Percentiles rank a stretch among this genome's conserved stretches.
Conservation (phyloP, 306 rosid species). For the Prunus armeniaca region DNA sequence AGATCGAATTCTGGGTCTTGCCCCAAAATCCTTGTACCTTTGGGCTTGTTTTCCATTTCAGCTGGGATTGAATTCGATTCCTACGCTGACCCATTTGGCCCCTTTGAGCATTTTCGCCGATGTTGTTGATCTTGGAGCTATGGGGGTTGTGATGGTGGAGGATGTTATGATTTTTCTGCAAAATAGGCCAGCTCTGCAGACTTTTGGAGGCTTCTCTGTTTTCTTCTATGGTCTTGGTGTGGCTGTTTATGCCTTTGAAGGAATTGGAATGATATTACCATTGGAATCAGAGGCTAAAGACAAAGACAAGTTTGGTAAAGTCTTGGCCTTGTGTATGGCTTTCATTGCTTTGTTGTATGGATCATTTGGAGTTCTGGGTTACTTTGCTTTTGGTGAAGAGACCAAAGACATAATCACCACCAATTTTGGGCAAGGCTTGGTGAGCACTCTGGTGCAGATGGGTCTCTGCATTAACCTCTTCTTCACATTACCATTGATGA, state of each 20-base stretch:
- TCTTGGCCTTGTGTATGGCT: constrained; percentile 51
- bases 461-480: constrained; percentile 65
- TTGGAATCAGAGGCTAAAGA: constrained; percentile 59
- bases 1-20: constrained; percentile 30
- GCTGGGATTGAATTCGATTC: constrained; percentile 60
- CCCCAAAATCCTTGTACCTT: constrained; percentile 44
- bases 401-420: constrained; percentile 70
- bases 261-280: constrained; percentile 66
- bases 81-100: constrained; percentile 63
- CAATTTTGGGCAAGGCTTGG: constrained; percentile 55
- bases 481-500: constrained; percentile 68
- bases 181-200: constrained; percentile 41
- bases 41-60: constrained; percentile 76
- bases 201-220: constrained; percentile 57
- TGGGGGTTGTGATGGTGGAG: constrained; percentile 62
- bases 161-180: constrained; percentile 41
- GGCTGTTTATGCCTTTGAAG: constrained; percentile 74
- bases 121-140: constrained; percentile 52
- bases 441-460: constrained; percentile 54
- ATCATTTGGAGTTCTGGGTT: constrained; percentile 62
- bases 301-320: constrained; percentile 55
- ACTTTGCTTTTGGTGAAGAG: constrained; percentile 71
- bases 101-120: constrained; percentile 76
- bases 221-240: constrained; percentile 71
- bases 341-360: constrained; percentile 57